phyloP scores from a whole-genome alignment of 2,329 filamentous ascomycete genomes.

The Fusarium nanum region DNA sequence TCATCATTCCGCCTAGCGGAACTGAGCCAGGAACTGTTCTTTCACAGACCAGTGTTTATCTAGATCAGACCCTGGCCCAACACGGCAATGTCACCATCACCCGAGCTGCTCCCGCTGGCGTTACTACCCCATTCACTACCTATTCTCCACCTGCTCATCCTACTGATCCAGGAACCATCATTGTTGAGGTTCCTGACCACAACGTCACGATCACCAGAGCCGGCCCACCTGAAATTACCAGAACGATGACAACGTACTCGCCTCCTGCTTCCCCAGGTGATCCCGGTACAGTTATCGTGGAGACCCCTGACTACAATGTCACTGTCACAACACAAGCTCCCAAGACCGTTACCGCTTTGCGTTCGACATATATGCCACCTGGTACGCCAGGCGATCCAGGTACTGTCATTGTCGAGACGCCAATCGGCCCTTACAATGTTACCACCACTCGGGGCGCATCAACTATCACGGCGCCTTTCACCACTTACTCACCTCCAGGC shows the following conservation, averaged over 20 bases:
- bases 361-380: slow-evolving; percentile 7
- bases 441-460: slow-evolving; percentile 22
- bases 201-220: slow-evolving; percentile 32
- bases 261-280: slow-evolving; percentile 27
- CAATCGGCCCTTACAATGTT: slow-evolving; percentile 19
- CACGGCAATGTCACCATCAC: slow-evolving; percentile 36
- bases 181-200: slow-evolving; percentile 30
- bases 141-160: slow-evolving; percentile 22
- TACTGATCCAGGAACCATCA: slow-evolving; percentile 29
- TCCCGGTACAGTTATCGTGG: slow-evolving; percentile 31
- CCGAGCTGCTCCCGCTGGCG: slow-evolving; percentile 17
- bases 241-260: slow-evolving; percentile 28
- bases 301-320: slow-evolving; percentile 34
- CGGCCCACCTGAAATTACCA: slow-evolving; percentile 22
- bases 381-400: slow-evolving; percentile 19
- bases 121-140: slow-evolving; percentile 26
- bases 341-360: background rate
- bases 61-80: slow-evolving; percentile 25
- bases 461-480: slow-evolving; percentile 16
- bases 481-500: slow-evolving; percentile 10
- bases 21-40: slow-evolving; percentile 35
- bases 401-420: slow-evolving; percentile 24
- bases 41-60: slow-evolving; percentile 35
- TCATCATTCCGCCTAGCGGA: slow-evolving; percentile 36
- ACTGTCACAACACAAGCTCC: slow-evolving; percentile 18